Conservation (phyloP, 148 eudicot species). For the Nepenthes mirabilis region DNA sequence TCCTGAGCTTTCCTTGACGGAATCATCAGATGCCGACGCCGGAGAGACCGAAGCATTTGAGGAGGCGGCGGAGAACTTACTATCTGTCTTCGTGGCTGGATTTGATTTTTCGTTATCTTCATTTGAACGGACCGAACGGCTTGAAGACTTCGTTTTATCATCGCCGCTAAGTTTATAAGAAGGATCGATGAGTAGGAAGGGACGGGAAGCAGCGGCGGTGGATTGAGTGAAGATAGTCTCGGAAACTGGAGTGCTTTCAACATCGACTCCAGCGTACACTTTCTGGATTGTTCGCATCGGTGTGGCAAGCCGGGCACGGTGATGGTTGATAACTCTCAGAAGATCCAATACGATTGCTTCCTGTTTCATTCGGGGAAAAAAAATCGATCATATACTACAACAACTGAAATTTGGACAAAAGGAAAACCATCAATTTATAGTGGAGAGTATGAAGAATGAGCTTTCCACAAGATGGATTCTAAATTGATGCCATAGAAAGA, state of each 20-base stretch:
- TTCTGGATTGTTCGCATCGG: conserved; percentile 87
- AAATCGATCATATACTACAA: background rate
- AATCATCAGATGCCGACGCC: no score
- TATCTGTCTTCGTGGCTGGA: conserved; percentile 24
- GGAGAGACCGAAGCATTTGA: no score
- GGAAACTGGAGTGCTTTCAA: conserved; percentile 36
- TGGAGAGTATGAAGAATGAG: no score
- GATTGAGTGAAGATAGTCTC: conserved; percentile 18
- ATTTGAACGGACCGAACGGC: conserved; percentile 26
- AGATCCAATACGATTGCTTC: conserved; percentile 83
- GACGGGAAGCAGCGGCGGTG: conserved; percentile 41
- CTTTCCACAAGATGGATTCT: no score
- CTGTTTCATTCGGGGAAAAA: conserved; percentile 21
- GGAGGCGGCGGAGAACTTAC: conserved; percentile 10
- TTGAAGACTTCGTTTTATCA: conserved; percentile 46
- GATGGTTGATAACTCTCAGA: conserved; percentile 78
- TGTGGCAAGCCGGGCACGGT: conserved; percentile 83
- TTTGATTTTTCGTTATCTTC: conserved; percentile 34
- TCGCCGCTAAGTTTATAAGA: conserved; percentile 70
- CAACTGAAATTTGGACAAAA: no score
- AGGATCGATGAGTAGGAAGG: conserved; percentile 64
- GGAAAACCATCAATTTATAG: no score
- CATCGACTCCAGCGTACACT: conserved; percentile 42
- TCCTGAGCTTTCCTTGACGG: no score
- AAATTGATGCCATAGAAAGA: no score